Conservation (phyloP, 75 land plant genomes). For the Sequoiadendron giganteum region DNA sequence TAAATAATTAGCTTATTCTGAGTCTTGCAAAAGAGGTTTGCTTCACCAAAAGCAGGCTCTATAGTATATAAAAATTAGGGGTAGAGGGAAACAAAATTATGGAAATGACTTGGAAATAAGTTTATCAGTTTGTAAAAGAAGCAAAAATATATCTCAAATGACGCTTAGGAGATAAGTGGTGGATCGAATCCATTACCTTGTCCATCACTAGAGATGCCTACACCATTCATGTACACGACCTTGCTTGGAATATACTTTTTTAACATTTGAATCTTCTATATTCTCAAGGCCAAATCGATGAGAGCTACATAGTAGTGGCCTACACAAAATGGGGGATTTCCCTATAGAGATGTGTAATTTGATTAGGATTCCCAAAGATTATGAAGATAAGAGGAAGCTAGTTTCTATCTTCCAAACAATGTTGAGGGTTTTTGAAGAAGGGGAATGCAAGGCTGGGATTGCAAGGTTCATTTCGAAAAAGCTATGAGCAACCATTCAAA, state of each 20-base stretch:
- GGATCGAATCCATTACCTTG: slow-evolving; percentile 21
- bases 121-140: slow-evolving; percentile 18
- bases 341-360: slow-evolving; percentile 15
- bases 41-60: background rate
- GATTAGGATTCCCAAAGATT: slow-evolving; percentile 3
- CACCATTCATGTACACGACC: slow-evolving; percentile 28
- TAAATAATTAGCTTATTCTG: background rate
- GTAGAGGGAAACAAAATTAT: background rate
- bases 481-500: slow-evolving; percentile 4
- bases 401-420: background rate
- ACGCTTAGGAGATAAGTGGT: slow-evolving; percentile 23
- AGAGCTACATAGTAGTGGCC: slow-evolving; percentile 1
- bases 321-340: slow-evolving; percentile 6
- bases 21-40: background rate
- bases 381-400: slow-evolving; percentile 1
- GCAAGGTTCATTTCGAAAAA: slow-evolving; percentile 15
- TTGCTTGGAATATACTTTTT: slow-evolving; percentile 19
- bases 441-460: slow-evolving; percentile 16
- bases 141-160: slow-evolving; percentile 11
- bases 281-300: background rate
- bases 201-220: slow-evolving; percentile 19
- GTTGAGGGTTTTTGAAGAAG: background rate
- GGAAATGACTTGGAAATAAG: slow-evolving; percentile 14
- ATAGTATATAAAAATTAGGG: background rate
- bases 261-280: slow-evolving; percentile 16